Percentiles rank a stretch among this genome's conserved stretches.
These are phyloP conservation scores for Carex arenaria DNA, from an alignment of 202 grass and related monocot genomes.

Conservation along the genomic window DNA sequence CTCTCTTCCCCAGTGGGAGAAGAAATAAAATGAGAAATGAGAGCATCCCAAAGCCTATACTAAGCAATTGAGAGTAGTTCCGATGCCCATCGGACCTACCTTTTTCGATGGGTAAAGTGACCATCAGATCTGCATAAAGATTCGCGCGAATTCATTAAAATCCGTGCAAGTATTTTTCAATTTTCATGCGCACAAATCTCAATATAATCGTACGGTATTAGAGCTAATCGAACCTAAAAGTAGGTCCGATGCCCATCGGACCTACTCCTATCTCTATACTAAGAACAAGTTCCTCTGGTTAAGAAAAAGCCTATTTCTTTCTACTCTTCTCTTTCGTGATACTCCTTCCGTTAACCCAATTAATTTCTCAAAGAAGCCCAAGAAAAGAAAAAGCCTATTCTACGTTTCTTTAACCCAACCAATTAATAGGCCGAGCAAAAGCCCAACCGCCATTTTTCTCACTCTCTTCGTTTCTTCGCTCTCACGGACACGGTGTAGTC, in stretches of 20 bases:
- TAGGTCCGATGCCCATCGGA: no score
- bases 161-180: no score
- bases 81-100: no score
- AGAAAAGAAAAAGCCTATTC: neutral
- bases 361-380: no score
- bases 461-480: neutral
- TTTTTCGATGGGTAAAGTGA: no score
- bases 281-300: neutral
- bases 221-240: no score
- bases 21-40: neutral
- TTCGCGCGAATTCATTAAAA: no score
- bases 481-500: neutral
- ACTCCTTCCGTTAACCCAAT: neutral
- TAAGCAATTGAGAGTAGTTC: no score
- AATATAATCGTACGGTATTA: no score
- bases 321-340: neutral
- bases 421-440: neutral
- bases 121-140: no score
- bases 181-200: no score
- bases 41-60: neutral
- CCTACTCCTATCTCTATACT: no score
- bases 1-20: neutral
- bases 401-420: neutral
- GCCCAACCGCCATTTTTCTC: constrained; percentile 10
- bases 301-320: neutral